Conservation (phyloP, 1,284 basidiomycete genomes). For the Testicularia cyperi region DNA sequence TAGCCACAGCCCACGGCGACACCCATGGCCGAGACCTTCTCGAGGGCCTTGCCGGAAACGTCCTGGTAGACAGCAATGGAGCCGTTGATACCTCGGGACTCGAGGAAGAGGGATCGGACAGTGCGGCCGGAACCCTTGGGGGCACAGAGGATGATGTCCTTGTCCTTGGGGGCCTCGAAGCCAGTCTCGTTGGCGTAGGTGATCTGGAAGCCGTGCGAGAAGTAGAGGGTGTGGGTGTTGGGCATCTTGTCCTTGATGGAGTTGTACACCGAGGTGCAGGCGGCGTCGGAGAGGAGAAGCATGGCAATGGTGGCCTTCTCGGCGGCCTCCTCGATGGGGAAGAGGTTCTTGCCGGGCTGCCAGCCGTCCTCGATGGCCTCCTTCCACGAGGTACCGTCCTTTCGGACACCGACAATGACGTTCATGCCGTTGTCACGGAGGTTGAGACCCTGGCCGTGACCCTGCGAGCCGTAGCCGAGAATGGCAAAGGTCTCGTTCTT, state of each 20-base stretch:
- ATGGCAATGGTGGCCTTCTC: constrained; percentile 95
- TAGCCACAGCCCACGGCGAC: constrained; percentile 95
- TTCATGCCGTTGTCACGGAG: constrained; percentile 98
- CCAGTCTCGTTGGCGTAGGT: constrained; percentile 98
- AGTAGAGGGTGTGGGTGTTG: constrained; percentile 99
- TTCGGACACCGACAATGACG: constrained; percentile 97
- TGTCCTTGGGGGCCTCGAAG: constrained; percentile 85
- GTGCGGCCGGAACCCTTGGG: constrained; percentile 99
- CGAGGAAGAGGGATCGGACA: constrained; percentile 98
- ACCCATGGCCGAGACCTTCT: constrained; percentile 92
- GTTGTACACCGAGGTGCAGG: constrained; percentile 93
- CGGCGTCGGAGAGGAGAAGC: constrained; percentile 98
- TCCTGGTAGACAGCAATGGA: constrained; percentile 83
- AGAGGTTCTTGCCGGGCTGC: constrained; percentile 97
- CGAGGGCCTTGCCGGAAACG: constrained; percentile 94
- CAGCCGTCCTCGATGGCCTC: constrained; percentile 95
- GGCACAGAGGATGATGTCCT: constrained; percentile 98
- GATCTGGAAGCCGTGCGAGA: constrained; percentile 98
- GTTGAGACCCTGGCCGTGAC: constrained; percentile 97
- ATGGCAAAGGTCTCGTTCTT: constrained; percentile 98
- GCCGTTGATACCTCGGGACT: constrained; percentile 96
- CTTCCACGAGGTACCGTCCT: constrained; percentile 93
- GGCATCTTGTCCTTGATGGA: constrained; percentile 82
- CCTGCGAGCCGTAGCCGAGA: constrained; percentile 87
- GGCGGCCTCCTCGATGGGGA: constrained; percentile 98